Conservation (phyloP, 2,329 filamentous ascomycete species). For the Tympanopsis confertula region DNA sequence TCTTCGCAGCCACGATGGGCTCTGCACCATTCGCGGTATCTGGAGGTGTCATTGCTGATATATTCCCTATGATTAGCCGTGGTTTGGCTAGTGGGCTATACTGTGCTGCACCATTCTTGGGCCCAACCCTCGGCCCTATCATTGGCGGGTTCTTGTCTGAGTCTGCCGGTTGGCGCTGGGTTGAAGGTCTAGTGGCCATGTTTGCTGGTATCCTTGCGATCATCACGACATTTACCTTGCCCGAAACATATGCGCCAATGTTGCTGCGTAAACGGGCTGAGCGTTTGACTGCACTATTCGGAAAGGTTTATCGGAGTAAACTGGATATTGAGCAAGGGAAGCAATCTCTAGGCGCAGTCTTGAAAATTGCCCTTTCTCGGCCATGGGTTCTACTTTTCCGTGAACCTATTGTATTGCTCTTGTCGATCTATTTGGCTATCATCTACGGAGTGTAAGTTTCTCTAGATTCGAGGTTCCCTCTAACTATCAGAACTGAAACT, state of each 20-base stretch:
- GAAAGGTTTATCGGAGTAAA: not conserved
- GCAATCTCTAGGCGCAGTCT: not conserved
- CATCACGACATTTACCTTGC: slow-evolving; percentile 12
- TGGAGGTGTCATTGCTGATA: slow-evolving; percentile 31
- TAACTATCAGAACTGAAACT: too few relatives aligned
- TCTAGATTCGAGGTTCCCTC: too few relatives aligned
- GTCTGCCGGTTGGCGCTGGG: slow-evolving; percentile 24
- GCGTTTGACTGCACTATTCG: not conserved
- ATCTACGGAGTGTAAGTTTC: too few relatives aligned
- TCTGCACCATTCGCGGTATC: slow-evolving; percentile 28
- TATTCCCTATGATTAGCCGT: slow-evolving; percentile 24
- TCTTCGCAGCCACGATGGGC: slow-evolving; percentile 28
- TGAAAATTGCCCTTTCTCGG: not conserved
- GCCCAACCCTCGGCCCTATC: slow-evolving; percentile 19
- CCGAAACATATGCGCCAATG: slow-evolving; percentile 20
- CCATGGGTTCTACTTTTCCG: slow-evolving; percentile 1
- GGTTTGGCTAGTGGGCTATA: slow-evolving; percentile 24
- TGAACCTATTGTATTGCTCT: not conserved
- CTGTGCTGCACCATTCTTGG: slow-evolving; percentile 19
- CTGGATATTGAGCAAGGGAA: not conserved
- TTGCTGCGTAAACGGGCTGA: slow-evolving; percentile 5
- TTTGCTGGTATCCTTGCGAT: slow-evolving; percentile 9
- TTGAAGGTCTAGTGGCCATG: slow-evolving; percentile 23
- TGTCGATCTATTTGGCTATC: not conserved
- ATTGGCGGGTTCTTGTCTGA: slow-evolving; percentile 22